phyloP scores from a whole-genome alignment of 148 eudicot genomes.

The Rhododendron henanense region DNA sequence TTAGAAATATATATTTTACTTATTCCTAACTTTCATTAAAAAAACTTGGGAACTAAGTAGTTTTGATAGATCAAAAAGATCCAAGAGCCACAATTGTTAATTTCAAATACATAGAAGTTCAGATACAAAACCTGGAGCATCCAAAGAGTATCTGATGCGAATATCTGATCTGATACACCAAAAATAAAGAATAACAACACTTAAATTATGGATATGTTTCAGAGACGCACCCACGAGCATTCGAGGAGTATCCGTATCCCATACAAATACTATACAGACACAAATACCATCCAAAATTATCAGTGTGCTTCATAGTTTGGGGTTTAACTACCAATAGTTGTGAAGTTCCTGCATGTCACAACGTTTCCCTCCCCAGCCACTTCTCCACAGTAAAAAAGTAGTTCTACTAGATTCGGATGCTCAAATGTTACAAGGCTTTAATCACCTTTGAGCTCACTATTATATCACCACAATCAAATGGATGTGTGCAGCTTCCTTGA shows the following conservation, averaged over 20 bases:
- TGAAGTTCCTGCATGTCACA: not conserved
- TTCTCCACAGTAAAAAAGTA: not conserved
- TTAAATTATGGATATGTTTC: not conserved
- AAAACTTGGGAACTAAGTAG: too few relatives aligned
- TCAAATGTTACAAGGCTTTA: too few relatives aligned
- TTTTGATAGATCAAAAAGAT: not conserved
- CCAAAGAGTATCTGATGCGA: not conserved
- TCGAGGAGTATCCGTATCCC: not conserved
- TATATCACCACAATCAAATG: not conserved
- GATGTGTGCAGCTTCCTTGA: not conserved
- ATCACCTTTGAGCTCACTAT: too few relatives aligned
- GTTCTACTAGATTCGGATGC: not conserved
- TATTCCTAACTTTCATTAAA: not conserved
- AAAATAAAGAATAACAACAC: too few relatives aligned
- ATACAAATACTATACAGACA: not conserved
- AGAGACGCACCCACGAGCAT: not conserved
- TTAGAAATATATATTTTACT: not conserved
- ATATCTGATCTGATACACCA: not conserved
- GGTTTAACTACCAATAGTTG: not conserved
- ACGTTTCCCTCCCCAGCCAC: not conserved
- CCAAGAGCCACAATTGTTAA: not conserved
- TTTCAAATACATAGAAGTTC: not conserved
- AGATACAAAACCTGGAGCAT: too few relatives aligned
- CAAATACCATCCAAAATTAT: too few relatives aligned
- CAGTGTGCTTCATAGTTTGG: not conserved